These are phyloP conservation scores for Leccinum sublutescens DNA, from an alignment of 768 basidiomycete genomes.

Conservation along the genomic window DNA sequence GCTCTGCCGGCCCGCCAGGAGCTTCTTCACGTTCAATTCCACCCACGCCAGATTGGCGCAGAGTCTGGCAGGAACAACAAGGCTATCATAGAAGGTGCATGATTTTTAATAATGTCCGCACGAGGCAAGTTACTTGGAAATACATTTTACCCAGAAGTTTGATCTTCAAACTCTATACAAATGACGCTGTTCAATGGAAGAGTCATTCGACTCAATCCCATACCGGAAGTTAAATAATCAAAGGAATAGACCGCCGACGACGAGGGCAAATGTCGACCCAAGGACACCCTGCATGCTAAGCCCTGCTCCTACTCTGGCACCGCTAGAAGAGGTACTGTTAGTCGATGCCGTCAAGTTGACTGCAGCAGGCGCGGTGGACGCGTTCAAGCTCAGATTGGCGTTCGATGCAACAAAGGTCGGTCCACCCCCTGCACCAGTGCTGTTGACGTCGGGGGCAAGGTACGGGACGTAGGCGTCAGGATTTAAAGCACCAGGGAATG, in stretches of 20 bases:
- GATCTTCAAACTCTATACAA: not conserved
- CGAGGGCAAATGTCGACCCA: slow-evolving; percentile 5
- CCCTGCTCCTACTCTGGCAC: not conserved
- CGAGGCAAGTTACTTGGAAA: not conserved
- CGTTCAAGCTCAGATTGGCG: slow-evolving; percentile 36
- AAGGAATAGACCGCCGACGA: slow-evolving; percentile 9
- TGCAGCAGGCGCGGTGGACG: slow-evolving; percentile 34
- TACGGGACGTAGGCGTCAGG: slow-evolving; percentile 40
- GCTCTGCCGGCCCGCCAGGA: too few relatives aligned
- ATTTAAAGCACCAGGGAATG: slow-evolving; percentile 45
- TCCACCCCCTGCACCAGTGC: slow-evolving; percentile 43
- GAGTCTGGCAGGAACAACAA: too few relatives aligned
- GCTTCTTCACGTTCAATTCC: too few relatives aligned
- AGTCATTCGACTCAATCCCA: not conserved
- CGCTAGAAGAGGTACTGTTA: not conserved
- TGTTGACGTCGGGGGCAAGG: slow-evolving; percentile 40
- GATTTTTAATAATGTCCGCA: not conserved
- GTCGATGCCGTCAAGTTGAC: slow-evolving; percentile 36
- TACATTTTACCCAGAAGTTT: not conserved
- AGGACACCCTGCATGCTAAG: slow-evolving; percentile 8
- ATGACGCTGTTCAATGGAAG: not conserved
- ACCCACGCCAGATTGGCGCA: too few relatives aligned
- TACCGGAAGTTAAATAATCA: not conserved
- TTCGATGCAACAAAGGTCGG: slow-evolving; percentile 37
- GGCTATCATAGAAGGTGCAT: too few relatives aligned